Evolutionary conservation across 352 stramenopile species (phyloP), one percentile per base, ranked within the genome.

Genomic region (Phytophthora tubulina): DNA sequence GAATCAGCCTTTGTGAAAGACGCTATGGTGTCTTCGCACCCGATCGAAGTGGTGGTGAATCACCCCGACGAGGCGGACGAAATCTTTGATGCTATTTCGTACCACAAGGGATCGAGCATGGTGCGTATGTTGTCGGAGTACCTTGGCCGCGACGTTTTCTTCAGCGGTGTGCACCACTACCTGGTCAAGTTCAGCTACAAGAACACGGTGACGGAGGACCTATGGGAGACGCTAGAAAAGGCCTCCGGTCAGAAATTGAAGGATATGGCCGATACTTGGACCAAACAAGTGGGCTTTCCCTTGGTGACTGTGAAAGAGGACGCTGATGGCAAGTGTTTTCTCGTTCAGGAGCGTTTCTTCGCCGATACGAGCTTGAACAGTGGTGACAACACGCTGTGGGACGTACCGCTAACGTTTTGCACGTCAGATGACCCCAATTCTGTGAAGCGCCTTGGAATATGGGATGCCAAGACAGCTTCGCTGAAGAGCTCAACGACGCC

Each of bases 51-150:
- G 8, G 86, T 95, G 6, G 98, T 99, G 62, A 79, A 95, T 67
- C 84, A 94, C 58, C 85, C 86, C 15, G 91, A 98, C 63, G 97
- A 99, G 72, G 96, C 98, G 4, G 96, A 99, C 63, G 88, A 99
- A 78, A 98, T 99, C 56, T 99, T 99, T 71, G 97, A 99, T 80
- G 96, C 88, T 0, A 99, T 99, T 82, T 97, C 83, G 68, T 99
- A 99, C 75, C 82, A 93, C 81, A 99, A 99, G 71, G 97, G 86
- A 11, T 86, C 85, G 2, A 91, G 82, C 15, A 63, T 94, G 21
- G 82, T 94, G 44, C 83, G 85, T 35, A 92, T 94, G 86, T 72
- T 94, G 36, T 86, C 78, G 4, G 85, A 94, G 66, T 94, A 80
- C 57, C 71, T 94, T 15, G 85, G 85, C 7, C 81, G 79, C 11